These are phyloP conservation scores for Cladosporium sp. DNA, from an alignment of 2,329 filamentous ascomycete species.

Conservation along the genomic window DNA sequence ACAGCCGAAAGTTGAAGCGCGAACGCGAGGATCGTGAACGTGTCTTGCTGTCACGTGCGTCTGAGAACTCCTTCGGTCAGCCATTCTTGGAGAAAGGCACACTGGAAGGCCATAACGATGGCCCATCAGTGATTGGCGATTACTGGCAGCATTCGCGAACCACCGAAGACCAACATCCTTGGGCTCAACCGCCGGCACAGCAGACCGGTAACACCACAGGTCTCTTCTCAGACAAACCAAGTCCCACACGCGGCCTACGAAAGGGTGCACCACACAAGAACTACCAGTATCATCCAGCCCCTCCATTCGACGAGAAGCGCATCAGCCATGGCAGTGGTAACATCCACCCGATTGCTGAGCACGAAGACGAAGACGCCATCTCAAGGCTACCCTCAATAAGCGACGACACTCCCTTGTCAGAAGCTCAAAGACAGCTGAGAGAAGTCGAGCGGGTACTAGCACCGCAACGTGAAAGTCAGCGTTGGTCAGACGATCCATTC, in stretches of 20 bases:
- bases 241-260: constrained; percentile 44
- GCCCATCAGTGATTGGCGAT: constrained; percentile 34
- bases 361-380: constrained; percentile 52
- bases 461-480: constrained; percentile 11
- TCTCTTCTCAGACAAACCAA: constrained; percentile 44
- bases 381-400: background rate
- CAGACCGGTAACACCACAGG: constrained; percentile 34
- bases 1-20: constrained; percentile 36
- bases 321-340: constrained; percentile 46
- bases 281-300: constrained; percentile 34
- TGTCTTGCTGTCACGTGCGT: constrained; percentile 41
- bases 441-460: constrained; percentile 19
- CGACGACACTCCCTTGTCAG: constrained; percentile 3
- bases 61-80: constrained; percentile 40
- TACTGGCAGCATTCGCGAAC: constrained; percentile 13
- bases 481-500: constrained; percentile 21
- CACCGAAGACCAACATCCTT: constrained; percentile 12
- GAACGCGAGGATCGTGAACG: constrained; percentile 47
- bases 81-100: constrained; percentile 35
- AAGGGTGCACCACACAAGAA: constrained; percentile 35
- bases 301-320: constrained; percentile 46
- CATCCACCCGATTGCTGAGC: constrained; percentile 60
- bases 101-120: constrained; percentile 35
- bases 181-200: constrained; percentile 25
- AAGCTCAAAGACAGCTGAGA: constrained; percentile 20